These are phyloP conservation scores for Torulaspora microellipsoides DNA, from an alignment of 805 yeast genomes.

Conservation along the genomic window DNA sequence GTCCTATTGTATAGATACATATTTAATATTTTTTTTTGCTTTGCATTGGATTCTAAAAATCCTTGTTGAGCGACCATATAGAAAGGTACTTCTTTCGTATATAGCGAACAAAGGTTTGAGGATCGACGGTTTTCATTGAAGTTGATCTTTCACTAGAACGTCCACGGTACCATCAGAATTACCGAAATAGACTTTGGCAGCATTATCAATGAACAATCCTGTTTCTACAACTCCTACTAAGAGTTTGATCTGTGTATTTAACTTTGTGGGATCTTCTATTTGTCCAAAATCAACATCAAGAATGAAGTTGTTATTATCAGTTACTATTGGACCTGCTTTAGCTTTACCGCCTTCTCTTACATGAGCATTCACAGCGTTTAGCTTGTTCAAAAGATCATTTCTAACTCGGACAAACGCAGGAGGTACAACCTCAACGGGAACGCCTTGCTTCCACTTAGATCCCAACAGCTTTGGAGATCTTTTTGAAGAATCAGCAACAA, in stretches of 20 bases:
- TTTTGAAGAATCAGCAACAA: constrained; percentile 92
- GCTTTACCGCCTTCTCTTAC: constrained; percentile 85
- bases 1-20: constrained; percentile 8
- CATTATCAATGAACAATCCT: constrained; percentile 72
- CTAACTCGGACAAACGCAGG: constrained; percentile 74
- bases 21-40: constrained; percentile 2
- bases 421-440: constrained; percentile 95
- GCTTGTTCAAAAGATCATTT: constrained; percentile 46
- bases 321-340: constrained; percentile 95
- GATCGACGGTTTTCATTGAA: no score
- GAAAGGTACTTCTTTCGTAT: no score
- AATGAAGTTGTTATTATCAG: constrained; percentile 91
- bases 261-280: constrained; percentile 45
- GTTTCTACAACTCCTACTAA: constrained; percentile 95
- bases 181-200: constrained; percentile 83
- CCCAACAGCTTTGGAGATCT: constrained; percentile 67
- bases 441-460: constrained; percentile 78
- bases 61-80: no score
- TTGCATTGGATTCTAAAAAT: no score
- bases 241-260: constrained; percentile 64
- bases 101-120: no score
- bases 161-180: constrained; percentile 65
- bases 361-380: constrained; percentile 51
- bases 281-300: constrained; percentile 91
- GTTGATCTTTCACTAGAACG: constrained; percentile 17